Base-by-base conservation (phyloP, 805 yeast species). In the Metschnikowia reukaufii region DNA sequence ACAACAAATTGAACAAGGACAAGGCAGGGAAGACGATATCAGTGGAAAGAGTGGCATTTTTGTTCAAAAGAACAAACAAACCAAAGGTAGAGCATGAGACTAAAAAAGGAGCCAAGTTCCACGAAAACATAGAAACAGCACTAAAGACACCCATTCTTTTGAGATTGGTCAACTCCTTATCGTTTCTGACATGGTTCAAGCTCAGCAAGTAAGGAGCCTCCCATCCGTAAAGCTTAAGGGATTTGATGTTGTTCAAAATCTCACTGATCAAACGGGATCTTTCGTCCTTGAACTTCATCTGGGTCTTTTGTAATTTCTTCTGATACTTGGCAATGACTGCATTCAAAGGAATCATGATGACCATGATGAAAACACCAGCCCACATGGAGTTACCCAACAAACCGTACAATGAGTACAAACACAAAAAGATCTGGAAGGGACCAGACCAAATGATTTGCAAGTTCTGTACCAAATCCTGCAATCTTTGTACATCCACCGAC, bases 191-290 rank as follows among this genome's bases (percentile, higher is more conserved):
- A 59, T 82, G 70, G 54, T 81, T 80, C 48, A 95, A 74, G 57
- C 85, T 86, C 23, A 75, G 77, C 60, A 81, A 79, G 63, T 88
- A 90, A 3, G 98, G 96, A 27, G 64, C 70, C 68, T 94, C 99
- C 99, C 99, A 94, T 2, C 95, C 96, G 61, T 94, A 94, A 41
- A 95, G 76, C 65, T 94, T 94, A 63, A 94, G 74, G 10, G 97
- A 88, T 70, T 90, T 92, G 65, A 94, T 88, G 61, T 91, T 92
- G 64, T 88, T 88, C 64, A 92, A 75, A 46, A 92, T 87, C 64
- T 92, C 97, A 51, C 88, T 83, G 45, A 89, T 86, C 36, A 91
- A 73, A 56, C 97, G 82, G 9, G 97, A 87, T 73, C 99, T 83
- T 64, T 85, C 86, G 68, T 94, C 99, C 65, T 94, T 92, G 60